Evolutionary conservation across 768 basidiomycete species (phyloP), one percentile per base, ranked within the genome.

Genomic region (Lactarius sanguifluus): DNA sequence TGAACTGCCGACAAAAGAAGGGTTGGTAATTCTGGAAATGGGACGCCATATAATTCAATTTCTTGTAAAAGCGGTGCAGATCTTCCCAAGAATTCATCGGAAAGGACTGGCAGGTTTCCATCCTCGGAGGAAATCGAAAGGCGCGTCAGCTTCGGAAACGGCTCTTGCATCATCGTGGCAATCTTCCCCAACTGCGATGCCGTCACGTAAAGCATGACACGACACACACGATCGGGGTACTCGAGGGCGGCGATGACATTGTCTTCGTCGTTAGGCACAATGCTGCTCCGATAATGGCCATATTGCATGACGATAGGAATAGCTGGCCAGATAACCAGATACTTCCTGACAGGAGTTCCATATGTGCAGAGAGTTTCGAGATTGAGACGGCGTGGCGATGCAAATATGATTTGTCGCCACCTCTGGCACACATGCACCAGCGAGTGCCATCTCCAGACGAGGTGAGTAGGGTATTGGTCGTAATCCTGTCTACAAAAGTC

Each of bases 1-100:
- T 61, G 25, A 23, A 15, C n/a, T 9, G 59, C 30, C 2, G 60
- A 66, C 25, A 40, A 50, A 40, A 66, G 65, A 18, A 61, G 20
- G 2, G 23, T 23, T 18, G 23, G 60, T 30, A 66, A 32, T 13
- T 28, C 32, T 1, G 52, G 41, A 56, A 52, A 64, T 12, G 58
- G 30, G 13, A 50, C 13, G 13, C 23, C n/a, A 1, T 10, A 10
- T 15, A 50, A 50, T 5, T 15, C 4, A 3, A 50, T 10, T 15
- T n/a, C n/a, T 10, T 15, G 47, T 50, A 50, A 50, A 50, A 1
- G 0, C 5, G 23, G 47, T 12, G 23, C 47, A 50, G 47, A 50
- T 25, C 23, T 23, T 13, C 47, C 47, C 12, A 50, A 6, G 47
- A 50, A 50, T 13, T 5, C 23, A 4, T 13, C 10, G 9, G 47